Percentiles rank a stretch among this genome's conserved stretches.
These are phyloP conservation scores for Hemisphaericaspora lyxosophila DNA, from an alignment of 1,139 yeast genomes.

Conservation along the genomic window DNA sequence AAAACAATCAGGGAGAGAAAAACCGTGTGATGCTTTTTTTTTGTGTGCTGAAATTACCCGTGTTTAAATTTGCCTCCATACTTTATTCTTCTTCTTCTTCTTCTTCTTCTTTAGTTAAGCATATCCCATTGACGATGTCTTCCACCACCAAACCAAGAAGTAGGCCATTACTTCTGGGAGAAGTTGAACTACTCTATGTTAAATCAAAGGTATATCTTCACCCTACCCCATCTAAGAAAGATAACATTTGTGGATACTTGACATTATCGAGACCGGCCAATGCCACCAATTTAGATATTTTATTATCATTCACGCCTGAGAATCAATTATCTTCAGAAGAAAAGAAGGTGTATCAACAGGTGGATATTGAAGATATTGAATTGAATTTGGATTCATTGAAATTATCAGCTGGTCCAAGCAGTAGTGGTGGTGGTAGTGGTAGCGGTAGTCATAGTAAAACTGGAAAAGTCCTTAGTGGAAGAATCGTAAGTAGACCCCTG, in stretches of 20 bases:
- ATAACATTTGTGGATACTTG: constrained; percentile 77
- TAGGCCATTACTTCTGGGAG: constrained; percentile 18
- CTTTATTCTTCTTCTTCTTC: too few relatives aligned
- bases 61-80: too few relatives aligned
- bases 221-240: constrained; percentile 69
- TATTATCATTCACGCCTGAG: constrained; percentile 80
- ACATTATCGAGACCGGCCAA: constrained; percentile 59
- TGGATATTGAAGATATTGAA: constrained; percentile 44
- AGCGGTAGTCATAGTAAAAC: constrained; percentile 12
- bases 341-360: constrained; percentile 46
- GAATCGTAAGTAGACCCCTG: constrained; percentile 52
- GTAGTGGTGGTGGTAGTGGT: too few relatives aligned
- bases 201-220: constrained; percentile 80
- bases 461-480: constrained; percentile 15
- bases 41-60: too few relatives aligned
- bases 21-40: too few relatives aligned
- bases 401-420: neutral
- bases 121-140: too few relatives aligned
- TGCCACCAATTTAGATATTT: constrained; percentile 54
- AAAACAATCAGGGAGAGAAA: too few relatives aligned
- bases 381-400: constrained; percentile 23
- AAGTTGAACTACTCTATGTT: constrained; percentile 48
- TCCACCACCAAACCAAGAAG: too few relatives aligned
- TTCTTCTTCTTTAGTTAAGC: too few relatives aligned
- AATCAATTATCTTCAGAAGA: constrained; percentile 49